A percentile compares a stretch with the other conserved stretches of the same genome.
Evolutionary conservation across 225 moss, liverwort and hornwort genomes (phyloP).

Genomic region (Ulota crispa): DNA sequence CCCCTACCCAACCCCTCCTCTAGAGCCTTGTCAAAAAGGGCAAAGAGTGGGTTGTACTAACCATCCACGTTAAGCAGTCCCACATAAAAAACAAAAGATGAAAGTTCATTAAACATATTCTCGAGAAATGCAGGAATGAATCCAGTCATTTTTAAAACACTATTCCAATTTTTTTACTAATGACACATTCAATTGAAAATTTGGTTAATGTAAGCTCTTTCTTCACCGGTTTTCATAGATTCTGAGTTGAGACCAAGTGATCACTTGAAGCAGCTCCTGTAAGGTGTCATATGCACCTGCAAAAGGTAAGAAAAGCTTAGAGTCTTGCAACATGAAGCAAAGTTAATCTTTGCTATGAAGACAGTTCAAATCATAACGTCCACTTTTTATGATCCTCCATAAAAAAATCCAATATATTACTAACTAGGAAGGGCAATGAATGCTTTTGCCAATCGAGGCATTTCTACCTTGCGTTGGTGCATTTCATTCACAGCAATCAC

Average conservation of each 20-base stretch:
- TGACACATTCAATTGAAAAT: neutral
- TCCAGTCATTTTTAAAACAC: neutral
- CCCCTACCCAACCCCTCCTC: slow-evolving; percentile 60
- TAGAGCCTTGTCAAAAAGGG: slow-evolving; percentile 83
- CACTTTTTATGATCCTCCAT: neutral
- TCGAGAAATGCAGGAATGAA: neutral
- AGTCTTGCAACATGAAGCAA: neutral
- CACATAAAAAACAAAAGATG: slow-evolving; percentile 43
- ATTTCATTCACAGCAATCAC: slow-evolving; percentile 68
- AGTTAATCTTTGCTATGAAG: neutral
- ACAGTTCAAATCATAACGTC: neutral
- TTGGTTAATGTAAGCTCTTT: neutral
- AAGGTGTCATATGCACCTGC: slow-evolving; percentile 90
- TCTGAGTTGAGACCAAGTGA: slow-evolving; percentile 91
- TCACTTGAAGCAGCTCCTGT: slow-evolving; percentile 89
- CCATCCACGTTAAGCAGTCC: slow-evolving; percentile 88
- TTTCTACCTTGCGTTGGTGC: slow-evolving; percentile 93
- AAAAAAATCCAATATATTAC: neutral
- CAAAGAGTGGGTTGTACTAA: slow-evolving; percentile 73
- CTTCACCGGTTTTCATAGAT: slow-evolving; percentile 86
- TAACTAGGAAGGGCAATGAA: slow-evolving; percentile 94
- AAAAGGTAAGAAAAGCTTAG: neutral
- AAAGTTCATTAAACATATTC: neutral
- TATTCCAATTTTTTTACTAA: neutral
- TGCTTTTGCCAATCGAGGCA: slow-evolving; percentile 87